Evolutionary conservation across 1,284 basidiomycete genomes (phyloP), one percentile per base, ranked within the genome.

Genomic region (Trametes polyzona): DNA sequence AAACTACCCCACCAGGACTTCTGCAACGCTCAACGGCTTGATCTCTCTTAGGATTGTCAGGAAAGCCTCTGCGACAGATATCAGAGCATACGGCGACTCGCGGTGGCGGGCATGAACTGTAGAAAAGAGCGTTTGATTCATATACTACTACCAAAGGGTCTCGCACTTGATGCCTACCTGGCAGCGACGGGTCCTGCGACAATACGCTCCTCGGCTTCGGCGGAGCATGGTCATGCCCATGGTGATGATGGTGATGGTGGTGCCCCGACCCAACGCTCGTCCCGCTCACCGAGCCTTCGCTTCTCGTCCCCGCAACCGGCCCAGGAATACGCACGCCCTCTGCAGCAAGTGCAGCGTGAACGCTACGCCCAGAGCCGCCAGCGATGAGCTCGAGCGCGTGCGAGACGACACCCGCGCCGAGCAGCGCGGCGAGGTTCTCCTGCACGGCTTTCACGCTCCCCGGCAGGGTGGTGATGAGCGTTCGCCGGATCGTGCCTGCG

Each of bases 381-480:
- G 75, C 76, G 57, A 92, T 78, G 10, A 95, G 80, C 44, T 93
- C 90, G 46, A 95, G 72, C 0, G 92, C 90, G 72, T 95, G 92
- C 3, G 76, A 71, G 14, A 88, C 71, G 17, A 92, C 76, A 12
- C 81, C 86, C 14, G 69, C 76, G 8, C 71, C 69, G 4, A 94
- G 73, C 29, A 95, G 74, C 1, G 83, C 81, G 4, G 83, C 80
- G 55, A 93, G 67, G 65, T 88, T 92, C 68, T 95, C 93, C 58
- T 79, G 84, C 24, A 94, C 93, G 1, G 92, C 93, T 65, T 92
- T 95, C 21, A 87, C 81, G 63, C 90, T 92, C 0, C 93, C 93
- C 0, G 94, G 94, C 9, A 96, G 83, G 0, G 90, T 92, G 17
- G 91, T 78, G 26, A 96, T 75, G 16, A 96, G 77, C 0, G 87